Base-by-base conservation (phyloP, 2,329 filamentous ascomycete species). In the Fonsecaea multimorphosa region DNA sequence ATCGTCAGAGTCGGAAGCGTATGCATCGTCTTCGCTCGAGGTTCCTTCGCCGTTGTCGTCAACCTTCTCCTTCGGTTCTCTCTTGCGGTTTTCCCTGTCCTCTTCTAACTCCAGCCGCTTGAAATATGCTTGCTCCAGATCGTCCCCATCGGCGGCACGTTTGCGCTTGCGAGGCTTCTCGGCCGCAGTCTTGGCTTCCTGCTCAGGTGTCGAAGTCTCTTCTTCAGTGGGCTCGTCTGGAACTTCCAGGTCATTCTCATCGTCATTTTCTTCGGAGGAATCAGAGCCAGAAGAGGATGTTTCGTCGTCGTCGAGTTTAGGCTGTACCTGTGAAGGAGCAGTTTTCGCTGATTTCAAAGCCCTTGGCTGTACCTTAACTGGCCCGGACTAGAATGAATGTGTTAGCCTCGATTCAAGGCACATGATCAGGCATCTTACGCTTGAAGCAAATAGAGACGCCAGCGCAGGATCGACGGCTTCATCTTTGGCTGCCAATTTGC, bases 391-490 rank as follows among this genome's bases (percentile, higher is more conserved):
- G 16, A 11, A 29, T 27, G 9, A 31, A 27, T 24, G 4, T 14
- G 55, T 69, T 27, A 66, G 67, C 52, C 22, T 32, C 16, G 44
- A 31, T 46, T 34, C 16, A 19, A 19, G 14, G 46, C 29, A 9
- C 5, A 63, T 7, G 12, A 55, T 38, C 3, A 2, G 12, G 36
- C 49, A 49, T 84, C 88, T 80, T 84, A 92, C 90, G 82, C 90
- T 92, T 64, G 84, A 82, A 64, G 88, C 84, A 79, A 93, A 93
- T 44, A 93, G 83, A 67, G 89, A 87, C 73, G 88, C 84, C 71
- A 93, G 81, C 63, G 83, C 80, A 76, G 90, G 89, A 81, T 93
- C 90, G 66, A 92, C 82, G 66, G 83, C 82, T 76, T 59, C 59
- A n/a, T 62, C 55, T 55, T 60, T 68, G n/a, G 65, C 63, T 19